Percentiles rank a stretch among this genome's conserved stretches.
phyloP scores from a whole-genome alignment of 164 flowering plant species.

The Annona cherimola region DNA sequence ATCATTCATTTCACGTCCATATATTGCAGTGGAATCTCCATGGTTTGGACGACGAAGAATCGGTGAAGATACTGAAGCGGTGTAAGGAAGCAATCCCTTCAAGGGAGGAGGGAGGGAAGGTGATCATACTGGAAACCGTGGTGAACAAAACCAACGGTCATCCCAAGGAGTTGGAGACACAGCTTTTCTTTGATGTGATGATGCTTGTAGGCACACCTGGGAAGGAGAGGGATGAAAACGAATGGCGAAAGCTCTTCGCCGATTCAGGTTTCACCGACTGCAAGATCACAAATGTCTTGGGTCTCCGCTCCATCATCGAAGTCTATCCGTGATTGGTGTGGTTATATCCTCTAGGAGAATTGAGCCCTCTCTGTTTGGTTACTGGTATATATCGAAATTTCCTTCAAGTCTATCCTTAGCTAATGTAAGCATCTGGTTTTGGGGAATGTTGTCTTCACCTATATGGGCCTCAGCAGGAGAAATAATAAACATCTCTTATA shows the following conservation, averaged over 20 bases:
- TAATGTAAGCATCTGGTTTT: too few species aligned
- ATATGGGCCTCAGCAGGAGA: too few species aligned
- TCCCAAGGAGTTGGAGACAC: slow-evolving; percentile 17
- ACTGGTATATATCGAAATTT: too few species aligned
- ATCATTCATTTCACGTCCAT: not conserved
- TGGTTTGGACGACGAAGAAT: slow-evolving; percentile 32
- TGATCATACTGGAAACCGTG: slow-evolving; percentile 41
- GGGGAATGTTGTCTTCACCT: too few species aligned
- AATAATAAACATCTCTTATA: too few species aligned
- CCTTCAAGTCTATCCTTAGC: too few species aligned
- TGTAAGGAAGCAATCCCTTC: slow-evolving; percentile 35
- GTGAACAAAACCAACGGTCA: slow-evolving; percentile 15
- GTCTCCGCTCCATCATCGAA: slow-evolving; percentile 30
- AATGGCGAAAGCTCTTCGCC: slow-evolving; percentile 37
- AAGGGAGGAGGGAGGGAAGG: slow-evolving; percentile 32
- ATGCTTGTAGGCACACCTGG: slow-evolving; percentile 28
- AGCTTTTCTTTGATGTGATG: slow-evolving; percentile 29
- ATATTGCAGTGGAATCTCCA: slow-evolving; percentile 21
- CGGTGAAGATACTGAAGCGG: slow-evolving; percentile 31
- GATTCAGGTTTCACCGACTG: slow-evolving; percentile 37
- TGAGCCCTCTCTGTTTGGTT: too few species aligned
- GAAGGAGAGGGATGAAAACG: slow-evolving; percentile 32
- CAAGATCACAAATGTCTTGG: slow-evolving; percentile 24
- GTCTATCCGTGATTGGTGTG: slow-evolving; percentile 19
- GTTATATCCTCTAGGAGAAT: too few species aligned